Evolutionary conservation across 352 stramenopile genomes (phyloP).

Genomic region (Globisporangium heterothallicum): DNA sequence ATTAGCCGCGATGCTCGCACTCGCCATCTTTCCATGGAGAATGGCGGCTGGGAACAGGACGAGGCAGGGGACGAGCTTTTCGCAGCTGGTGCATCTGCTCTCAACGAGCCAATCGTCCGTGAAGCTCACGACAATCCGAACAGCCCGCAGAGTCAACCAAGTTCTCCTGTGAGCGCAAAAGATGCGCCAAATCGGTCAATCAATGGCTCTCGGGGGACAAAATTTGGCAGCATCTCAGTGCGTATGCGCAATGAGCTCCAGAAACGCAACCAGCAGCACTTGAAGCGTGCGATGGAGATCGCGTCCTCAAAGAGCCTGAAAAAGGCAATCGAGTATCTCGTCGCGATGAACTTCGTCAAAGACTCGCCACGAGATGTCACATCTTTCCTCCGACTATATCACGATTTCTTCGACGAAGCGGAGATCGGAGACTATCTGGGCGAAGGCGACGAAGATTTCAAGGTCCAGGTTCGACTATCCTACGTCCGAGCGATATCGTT

Average conservation of each 20-base stretch:
- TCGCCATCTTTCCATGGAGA: constrained; percentile 75
- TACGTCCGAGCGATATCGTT: constrained; percentile 96
- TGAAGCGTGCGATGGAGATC: constrained; percentile 80
- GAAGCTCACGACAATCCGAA: not conserved
- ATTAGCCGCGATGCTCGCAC: constrained; percentile 77
- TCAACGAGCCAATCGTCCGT: not conserved
- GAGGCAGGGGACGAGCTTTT: constrained; percentile 27
- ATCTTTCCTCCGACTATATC: constrained; percentile 93
- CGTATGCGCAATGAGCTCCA: constrained; percentile 82
- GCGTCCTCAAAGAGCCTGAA: constrained; percentile 78
- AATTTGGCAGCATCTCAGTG: constrained; percentile 59
- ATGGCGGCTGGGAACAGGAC: constrained; percentile 82
- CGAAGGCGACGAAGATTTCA: constrained; percentile 87
- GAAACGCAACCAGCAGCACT: constrained; percentile 72
- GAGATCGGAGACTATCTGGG: constrained; percentile 95
- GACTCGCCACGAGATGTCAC: constrained; percentile 87
- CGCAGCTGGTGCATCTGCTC: not conserved
- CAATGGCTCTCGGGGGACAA: constrained; percentile 7
- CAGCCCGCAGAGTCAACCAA: constrained; percentile 1
- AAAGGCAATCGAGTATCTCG: constrained; percentile 81
- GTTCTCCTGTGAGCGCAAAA: not conserved
- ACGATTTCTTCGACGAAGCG: constrained; percentile 87
- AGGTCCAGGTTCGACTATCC: constrained; percentile 91
- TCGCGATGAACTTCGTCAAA: constrained; percentile 85
- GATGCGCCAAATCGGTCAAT: not conserved